Percentiles rank a stretch among this genome's conserved stretches.
Evolutionary conservation across 176 grass and related monocot species (phyloP).

Genomic region (Chloris gayana): DNA sequence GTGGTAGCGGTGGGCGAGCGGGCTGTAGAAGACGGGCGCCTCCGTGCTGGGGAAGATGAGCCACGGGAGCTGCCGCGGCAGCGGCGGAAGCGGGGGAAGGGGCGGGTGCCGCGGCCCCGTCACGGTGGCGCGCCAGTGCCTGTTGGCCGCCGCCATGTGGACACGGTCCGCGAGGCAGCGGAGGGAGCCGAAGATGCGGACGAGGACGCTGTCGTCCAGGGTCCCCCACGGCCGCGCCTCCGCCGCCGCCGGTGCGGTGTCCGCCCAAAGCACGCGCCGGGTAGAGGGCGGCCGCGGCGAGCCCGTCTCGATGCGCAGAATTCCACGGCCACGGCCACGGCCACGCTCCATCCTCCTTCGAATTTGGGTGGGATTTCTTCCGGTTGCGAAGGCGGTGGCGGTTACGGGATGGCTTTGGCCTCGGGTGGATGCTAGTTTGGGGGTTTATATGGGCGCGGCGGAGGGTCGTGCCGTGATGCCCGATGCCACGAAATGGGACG

Average conservation of each 20-base stretch:
- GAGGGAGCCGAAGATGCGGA: slow-evolving; percentile 34
- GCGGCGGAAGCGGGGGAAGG: neutral
- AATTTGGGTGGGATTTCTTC: neutral
- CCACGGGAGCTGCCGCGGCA: slow-evolving; percentile 44
- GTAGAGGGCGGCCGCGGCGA: neutral
- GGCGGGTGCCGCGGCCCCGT: neutral
- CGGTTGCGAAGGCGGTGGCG: neutral
- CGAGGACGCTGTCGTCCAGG: slow-evolving; percentile 37
- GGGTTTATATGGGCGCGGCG: slow-evolving; percentile 19
- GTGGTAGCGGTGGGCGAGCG: neutral
- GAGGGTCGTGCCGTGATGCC: too few species aligned
- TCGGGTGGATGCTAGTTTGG: neutral
- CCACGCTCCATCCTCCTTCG: neutral
- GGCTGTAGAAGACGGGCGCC: slow-evolving; percentile 43
- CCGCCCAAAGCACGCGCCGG: neutral
- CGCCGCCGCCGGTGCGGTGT: neutral
- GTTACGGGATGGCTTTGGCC: neutral
- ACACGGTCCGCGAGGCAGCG: slow-evolving; percentile 34
- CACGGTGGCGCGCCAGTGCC: slow-evolving; percentile 10
- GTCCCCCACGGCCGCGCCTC: neutral
- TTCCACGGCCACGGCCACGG: too few species aligned
- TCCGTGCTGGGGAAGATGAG: slow-evolving; percentile 47
- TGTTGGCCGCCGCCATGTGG: slow-evolving; percentile 36
- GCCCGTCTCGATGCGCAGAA: neutral
- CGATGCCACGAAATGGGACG: too few species aligned